A percentile compares a stretch with the other conserved stretches of the same genome.
Evolutionary conservation across 148 eudicot genomes (phyloP).

Genomic region (Chenopodium formosanum): DNA sequence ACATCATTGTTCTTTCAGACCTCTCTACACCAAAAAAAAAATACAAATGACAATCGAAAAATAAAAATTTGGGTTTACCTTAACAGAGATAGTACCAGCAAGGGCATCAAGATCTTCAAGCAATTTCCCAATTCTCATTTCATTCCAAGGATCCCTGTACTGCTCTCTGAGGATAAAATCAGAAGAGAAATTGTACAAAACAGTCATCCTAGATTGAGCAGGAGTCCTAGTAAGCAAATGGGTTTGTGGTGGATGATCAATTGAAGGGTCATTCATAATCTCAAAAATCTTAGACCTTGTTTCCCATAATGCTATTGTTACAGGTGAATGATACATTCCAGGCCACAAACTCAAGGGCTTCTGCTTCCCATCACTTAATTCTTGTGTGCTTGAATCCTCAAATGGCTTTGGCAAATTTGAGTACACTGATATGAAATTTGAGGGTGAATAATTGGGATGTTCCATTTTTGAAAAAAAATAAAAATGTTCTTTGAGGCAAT

Average conservation of each 20-base stretch:
- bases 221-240: constrained; percentile 65
- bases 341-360: constrained; percentile 89
- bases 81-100: constrained; percentile 97
- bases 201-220: constrained; percentile 55
- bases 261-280: constrained; percentile 60
- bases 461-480: constrained; percentile 14
- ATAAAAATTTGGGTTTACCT: constrained; percentile 37
- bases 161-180: constrained; percentile 89
- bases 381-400: constrained; percentile 31
- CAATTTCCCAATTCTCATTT: constrained; percentile 89
- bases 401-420: constrained; percentile 66
- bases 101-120: constrained; percentile 98
- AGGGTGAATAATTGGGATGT: constrained; percentile 20
- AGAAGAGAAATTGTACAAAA: constrained; percentile 69
- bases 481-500: constrained; percentile 19
- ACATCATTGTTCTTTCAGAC: too few species aligned
- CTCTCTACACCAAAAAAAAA: too few species aligned
- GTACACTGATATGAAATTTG: constrained; percentile 60
- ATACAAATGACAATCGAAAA: background rate
- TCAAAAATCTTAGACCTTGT: constrained; percentile 73
- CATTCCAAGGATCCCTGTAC: constrained; percentile 93
- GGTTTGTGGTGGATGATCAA: constrained; percentile 75
- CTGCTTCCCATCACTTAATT: constrained; percentile 34
- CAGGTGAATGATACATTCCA: constrained; percentile 98
- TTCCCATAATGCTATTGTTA: constrained; percentile 94